Conservation (phyloP, 345 rosid genomes). For the Arabis alpina region DNA sequence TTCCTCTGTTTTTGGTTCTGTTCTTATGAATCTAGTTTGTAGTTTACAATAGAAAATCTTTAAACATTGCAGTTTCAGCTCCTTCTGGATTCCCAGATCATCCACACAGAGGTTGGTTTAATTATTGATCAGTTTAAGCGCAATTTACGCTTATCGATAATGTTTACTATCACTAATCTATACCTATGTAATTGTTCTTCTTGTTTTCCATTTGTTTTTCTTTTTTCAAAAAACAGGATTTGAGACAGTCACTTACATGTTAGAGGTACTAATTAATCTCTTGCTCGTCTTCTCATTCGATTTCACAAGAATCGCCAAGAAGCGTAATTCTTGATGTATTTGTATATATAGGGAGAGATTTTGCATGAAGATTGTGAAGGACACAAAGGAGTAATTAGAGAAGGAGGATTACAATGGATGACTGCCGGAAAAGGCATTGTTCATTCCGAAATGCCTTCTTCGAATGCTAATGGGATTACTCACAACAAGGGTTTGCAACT, state of each 20-base stretch:
- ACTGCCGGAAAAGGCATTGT: conserved; percentile 96
- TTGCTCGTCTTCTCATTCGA: conserved; percentile 12
- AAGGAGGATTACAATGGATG: conserved; percentile 97
- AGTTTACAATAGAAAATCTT: background rate
- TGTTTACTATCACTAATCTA: background rate
- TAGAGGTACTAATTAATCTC: conserved; percentile 61
- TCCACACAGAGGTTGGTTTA: conserved; percentile 77
- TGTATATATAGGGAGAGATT: conserved; percentile 56
- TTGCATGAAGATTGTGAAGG: conserved; percentile 91
- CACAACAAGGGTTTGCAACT: conserved; percentile 82
- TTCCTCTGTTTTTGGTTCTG: conserved; percentile 24
- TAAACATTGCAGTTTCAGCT: conserved; percentile 60
- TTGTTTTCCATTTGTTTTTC: background rate
- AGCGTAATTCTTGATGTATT: background rate
- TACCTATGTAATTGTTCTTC: background rate
- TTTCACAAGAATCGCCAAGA: background rate
- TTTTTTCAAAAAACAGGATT: conserved; percentile 64
- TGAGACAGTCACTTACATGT: conserved; percentile 94
- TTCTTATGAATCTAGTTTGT: conserved; percentile 14
- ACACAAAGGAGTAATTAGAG: conserved; percentile 74
- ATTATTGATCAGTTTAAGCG: background rate
- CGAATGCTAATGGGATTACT: conserved; percentile 50
- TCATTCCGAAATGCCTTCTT: conserved; percentile 94
- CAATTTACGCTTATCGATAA: background rate
- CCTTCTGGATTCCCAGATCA: conserved; percentile 97